A percentile compares a stretch with the other conserved stretches of the same genome.
Evolutionary conservation across 2,329 filamentous ascomycete species (phyloP).

Genomic region (Aspergillus pseudotamarii): DNA sequence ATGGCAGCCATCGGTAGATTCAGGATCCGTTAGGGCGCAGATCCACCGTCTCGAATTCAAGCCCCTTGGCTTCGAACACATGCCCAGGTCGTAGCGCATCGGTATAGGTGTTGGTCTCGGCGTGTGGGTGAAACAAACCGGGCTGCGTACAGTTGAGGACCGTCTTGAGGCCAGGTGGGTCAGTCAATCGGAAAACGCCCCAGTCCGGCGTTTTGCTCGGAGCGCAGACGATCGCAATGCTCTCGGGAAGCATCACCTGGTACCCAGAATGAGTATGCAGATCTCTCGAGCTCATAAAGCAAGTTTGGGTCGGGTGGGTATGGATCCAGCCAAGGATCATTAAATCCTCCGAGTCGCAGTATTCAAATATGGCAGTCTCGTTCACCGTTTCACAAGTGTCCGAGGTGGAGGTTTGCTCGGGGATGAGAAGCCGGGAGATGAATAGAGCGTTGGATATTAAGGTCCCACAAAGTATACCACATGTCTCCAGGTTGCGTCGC

Average conservation of each 20-base stretch:
- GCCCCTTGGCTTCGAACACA: constrained; percentile 67
- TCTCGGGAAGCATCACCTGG: constrained; percentile 95
- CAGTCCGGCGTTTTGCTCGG: constrained; percentile 75
- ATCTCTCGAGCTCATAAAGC: constrained; percentile 95
- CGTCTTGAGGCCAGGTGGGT: constrained; percentile 86
- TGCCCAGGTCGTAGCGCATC: constrained; percentile 71
- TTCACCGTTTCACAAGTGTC: constrained; percentile 96
- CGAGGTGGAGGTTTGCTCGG: constrained; percentile 83
- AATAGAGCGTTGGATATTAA: constrained; percentile 92
- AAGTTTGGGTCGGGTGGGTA: constrained; percentile 93
- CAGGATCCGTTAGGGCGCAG: constrained; percentile 43
- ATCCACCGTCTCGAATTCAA: constrained; percentile 71
- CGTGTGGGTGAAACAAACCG: constrained; percentile 82
- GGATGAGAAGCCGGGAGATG: constrained; percentile 83
- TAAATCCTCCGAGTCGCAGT: constrained; percentile 80
- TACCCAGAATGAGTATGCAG: constrained; percentile 93
- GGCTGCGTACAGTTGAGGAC: constrained; percentile 76
- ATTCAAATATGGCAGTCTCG: constrained; percentile 81
- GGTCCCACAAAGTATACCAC: constrained; percentile 89
- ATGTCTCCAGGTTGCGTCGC: constrained; percentile 81
- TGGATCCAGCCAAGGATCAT: constrained; percentile 96
- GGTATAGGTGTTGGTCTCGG: constrained; percentile 73
- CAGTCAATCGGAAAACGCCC: constrained; percentile 89
- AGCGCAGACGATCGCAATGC: constrained; percentile 94
- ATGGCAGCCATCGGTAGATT: constrained; percentile 8